A percentile compares a stretch with the other conserved stretches of the same genome.
Conservation (phyloP, 2,329 filamentous ascomycete species). For the Lasiodiplodia sp. region DNA sequence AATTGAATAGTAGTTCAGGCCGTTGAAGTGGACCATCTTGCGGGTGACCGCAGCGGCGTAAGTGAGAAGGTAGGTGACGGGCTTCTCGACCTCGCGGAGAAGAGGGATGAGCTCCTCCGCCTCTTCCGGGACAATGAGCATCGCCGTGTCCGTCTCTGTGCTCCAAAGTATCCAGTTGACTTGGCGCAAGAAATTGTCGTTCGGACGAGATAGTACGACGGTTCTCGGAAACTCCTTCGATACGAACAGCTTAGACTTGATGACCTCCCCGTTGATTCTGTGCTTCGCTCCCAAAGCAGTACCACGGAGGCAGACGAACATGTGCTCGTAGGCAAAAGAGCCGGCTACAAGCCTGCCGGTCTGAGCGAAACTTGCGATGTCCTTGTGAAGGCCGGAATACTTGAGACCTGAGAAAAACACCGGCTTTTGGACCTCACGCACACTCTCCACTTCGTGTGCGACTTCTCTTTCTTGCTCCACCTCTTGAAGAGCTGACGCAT, state of each 20-base stretch:
- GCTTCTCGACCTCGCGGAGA: conserved; percentile 37
- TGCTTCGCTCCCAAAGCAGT: conserved; percentile 50
- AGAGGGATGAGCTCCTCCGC: conserved; percentile 62
- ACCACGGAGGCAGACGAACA: conserved; percentile 30
- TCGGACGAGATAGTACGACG: conserved; percentile 46
- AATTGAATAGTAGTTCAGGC: conserved; percentile 60
- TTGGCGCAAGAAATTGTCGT: conserved; percentile 55
- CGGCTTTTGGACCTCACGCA: conserved; percentile 62
- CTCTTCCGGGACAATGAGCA: conserved; percentile 70
- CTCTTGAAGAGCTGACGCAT: conserved; percentile 65
- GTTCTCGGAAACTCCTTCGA: conserved; percentile 60
- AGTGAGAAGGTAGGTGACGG: conserved; percentile 56
- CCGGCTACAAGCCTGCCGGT: conserved; percentile 51
- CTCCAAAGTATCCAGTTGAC: conserved; percentile 71
- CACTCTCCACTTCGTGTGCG: conserved; percentile 64
- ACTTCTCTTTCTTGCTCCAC: conserved; percentile 64
- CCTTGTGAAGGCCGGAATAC: conserved; percentile 57
- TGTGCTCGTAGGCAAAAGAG: conserved; percentile 13
- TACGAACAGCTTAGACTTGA: conserved; percentile 46
- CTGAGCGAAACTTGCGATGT: conserved; percentile 55
- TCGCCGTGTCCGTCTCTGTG: conserved; percentile 52
- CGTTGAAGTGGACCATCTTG: conserved; percentile 67
- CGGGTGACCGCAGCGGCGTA: conserved; percentile 69
- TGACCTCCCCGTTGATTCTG: conserved; percentile 37
- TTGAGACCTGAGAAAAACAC: conserved; percentile 48